Conservation (phyloP, 225 moss, liverwort and hornwort genomes). For the Sphagnum contortum region DNA sequence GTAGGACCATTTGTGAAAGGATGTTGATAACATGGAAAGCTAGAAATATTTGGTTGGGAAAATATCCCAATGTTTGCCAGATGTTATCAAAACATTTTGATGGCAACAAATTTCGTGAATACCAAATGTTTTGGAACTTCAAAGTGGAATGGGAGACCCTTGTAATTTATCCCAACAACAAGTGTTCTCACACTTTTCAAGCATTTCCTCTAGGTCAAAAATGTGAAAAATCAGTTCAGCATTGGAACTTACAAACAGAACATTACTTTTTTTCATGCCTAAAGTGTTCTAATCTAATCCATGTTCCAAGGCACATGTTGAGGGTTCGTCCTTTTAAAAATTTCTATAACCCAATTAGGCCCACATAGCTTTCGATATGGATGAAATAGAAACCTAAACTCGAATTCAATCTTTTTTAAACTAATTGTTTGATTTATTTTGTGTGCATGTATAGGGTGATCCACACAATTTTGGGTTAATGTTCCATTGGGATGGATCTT, state of each 20-base stretch:
- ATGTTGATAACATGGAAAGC: not conserved
- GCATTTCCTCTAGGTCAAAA: not conserved
- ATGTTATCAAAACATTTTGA: not conserved
- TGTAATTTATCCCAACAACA: not conserved
- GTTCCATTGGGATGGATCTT: too few species aligned
- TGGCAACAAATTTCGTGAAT: not conserved
- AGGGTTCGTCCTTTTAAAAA: too few species aligned
- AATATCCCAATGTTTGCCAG: not conserved
- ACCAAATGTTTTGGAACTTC: not conserved
- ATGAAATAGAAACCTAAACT: too few species aligned
- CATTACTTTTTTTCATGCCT: not conserved
- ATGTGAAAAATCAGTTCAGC: not conserved
- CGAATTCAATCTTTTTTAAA: not conserved
- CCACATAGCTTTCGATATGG: too few species aligned
- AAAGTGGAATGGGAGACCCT: not conserved
- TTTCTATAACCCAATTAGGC: too few species aligned
- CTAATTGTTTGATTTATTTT: not conserved
- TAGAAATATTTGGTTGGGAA: not conserved
- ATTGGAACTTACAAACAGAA: not conserved
- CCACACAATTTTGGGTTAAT: too few species aligned
- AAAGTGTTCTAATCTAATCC: not conserved
- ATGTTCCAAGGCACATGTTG: too few species aligned
- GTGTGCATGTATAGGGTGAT: not conserved
- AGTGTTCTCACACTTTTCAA: not conserved
- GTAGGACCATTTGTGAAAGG: not conserved